Evolutionary conservation across 176 grass and related monocot species (phyloP).

Genomic region (Elaeis guineensis): DNA sequence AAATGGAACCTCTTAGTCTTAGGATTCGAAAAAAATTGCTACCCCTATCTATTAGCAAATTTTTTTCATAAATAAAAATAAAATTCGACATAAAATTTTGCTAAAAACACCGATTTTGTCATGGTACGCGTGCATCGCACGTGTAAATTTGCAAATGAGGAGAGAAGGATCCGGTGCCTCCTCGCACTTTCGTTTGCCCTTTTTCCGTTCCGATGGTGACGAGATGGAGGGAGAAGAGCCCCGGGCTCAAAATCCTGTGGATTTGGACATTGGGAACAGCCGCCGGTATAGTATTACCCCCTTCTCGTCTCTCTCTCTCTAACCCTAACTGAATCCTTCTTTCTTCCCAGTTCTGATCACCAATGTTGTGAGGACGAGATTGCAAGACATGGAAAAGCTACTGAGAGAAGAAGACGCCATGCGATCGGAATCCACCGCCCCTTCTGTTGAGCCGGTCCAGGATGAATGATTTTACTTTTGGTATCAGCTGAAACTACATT

Average conservation of each 20-base stretch:
- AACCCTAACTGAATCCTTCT: slow-evolving; percentile 2
- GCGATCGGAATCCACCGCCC: not conserved
- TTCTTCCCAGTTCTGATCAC: slow-evolving; percentile 41
- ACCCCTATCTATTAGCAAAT: too few relatives aligned
- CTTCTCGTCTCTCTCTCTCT: not conserved
- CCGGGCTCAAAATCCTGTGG: slow-evolving; percentile 93
- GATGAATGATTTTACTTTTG: slow-evolving; percentile 30
- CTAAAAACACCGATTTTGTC: too few relatives aligned
- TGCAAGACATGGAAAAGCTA: slow-evolving; percentile 62
- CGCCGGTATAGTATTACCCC: slow-evolving; percentile 24
- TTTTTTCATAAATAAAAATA: too few relatives aligned
- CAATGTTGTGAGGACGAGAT: slow-evolving; percentile 48
- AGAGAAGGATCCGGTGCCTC: too few relatives aligned
- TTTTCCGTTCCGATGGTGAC: slow-evolving; percentile 48
- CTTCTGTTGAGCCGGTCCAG: slow-evolving; percentile 29
- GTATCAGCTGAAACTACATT: slow-evolving; percentile 5
- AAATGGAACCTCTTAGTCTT: too few relatives aligned
- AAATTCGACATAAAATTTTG: too few relatives aligned
- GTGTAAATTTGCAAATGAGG: too few relatives aligned
- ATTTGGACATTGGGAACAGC: slow-evolving; percentile 80
- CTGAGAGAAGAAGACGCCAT: slow-evolving; percentile 46
- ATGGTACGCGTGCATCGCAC: too few relatives aligned
- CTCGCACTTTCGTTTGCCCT: not conserved
- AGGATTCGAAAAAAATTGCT: too few relatives aligned
- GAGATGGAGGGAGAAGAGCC: slow-evolving; percentile 84